Percentiles rank a stretch among this genome's conserved stretches.
These are phyloP conservation scores for Aspergillus panamensis DNA, from an alignment of 495 filamentous ascomycete genomes.

Conservation along the genomic window DNA sequence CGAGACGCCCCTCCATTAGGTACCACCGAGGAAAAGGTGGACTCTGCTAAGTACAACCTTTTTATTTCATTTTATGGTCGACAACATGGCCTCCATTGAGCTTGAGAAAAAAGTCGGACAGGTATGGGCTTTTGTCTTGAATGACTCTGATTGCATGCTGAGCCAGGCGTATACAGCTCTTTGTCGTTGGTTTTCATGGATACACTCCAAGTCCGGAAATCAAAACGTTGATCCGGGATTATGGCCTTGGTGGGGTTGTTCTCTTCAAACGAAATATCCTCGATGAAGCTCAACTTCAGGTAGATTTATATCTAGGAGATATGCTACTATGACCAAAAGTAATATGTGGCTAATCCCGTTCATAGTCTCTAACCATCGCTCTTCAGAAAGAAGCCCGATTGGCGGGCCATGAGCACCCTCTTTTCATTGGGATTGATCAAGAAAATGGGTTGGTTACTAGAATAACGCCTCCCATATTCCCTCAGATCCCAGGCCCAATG, in stretches of 20 bases:
- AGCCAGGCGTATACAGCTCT: constrained; percentile 33
- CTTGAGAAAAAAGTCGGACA: constrained; percentile 37
- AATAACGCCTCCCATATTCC: constrained; percentile 42
- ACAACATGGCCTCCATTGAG: constrained; percentile 24
- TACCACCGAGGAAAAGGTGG: not conserved
- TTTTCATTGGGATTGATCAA: constrained; percentile 46
- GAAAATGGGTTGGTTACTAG: constrained; percentile 45
- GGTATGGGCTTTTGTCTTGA: constrained; percentile 11
- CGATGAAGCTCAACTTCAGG: constrained; percentile 39
- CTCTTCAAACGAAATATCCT: constrained; percentile 47
- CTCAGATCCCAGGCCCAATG: constrained; percentile 43
- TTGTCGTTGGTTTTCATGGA: constrained; percentile 50
- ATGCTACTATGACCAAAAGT: not conserved
- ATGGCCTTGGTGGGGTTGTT: constrained; percentile 45
- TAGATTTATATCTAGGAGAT: constrained; percentile 10
- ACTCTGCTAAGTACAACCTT: not conserved
- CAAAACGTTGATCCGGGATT: constrained; percentile 45
- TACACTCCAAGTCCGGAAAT: constrained; percentile 43
- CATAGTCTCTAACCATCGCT: constrained; percentile 34
- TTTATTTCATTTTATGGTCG: not conserved
- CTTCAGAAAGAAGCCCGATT: constrained; percentile 40
- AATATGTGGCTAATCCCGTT: not conserved
- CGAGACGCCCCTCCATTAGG: not conserved
- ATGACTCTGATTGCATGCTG: not conserved
- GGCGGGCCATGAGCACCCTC: constrained; percentile 39